Base-by-base conservation (phyloP, 2,329 filamentous ascomycete genomes). In the Xylariaceae sp. region DNA sequence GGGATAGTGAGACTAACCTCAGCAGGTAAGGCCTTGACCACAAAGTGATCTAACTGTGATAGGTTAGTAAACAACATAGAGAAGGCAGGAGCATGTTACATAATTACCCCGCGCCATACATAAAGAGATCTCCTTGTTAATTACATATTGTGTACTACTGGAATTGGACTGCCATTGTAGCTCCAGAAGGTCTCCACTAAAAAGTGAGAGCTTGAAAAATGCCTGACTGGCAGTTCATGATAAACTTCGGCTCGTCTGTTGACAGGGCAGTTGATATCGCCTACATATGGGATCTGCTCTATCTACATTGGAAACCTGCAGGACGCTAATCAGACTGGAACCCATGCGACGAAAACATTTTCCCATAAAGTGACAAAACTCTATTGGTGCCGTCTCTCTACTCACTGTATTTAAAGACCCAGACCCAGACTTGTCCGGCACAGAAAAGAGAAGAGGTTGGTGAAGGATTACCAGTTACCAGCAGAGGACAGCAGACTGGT, bases 171-270 rank as follows among this genome's bases (percentile, higher is more conserved):
- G n/a, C n/a, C n/a, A n/a, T n/a, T n/a, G n/a, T n/a, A n/a, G n/a
- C n/a, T n/a, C n/a, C 21, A 24, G 21, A 24, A 24, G 11, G 21
- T 38, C 34, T 31, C 31, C 31, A 33, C 31, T 33, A 38, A 41
- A 44, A 37, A 33, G 29, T 38, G 24, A 19, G 13, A 14, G 12
- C 5, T 23, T 28, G 40, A 40, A 43, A 43, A 38, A 28, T 31
- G 15, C 31, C 15, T 9, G 13, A 34, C 18, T 19, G 16, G 19
- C 28, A 40, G 26, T 21, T 43, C 40, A 43, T 21, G 39, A 46
- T 43, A 37, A 14, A 38, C 28, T 39, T 45, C 34, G 18, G 29
- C 30, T 11, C 15, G 16, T 29, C 12, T 12, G 16, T 21, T 33
- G 38, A 28, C 38, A 40, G 35, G 19, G 31, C 34, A 28, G 33